Conservation (phyloP, 176 grass and related monocot genomes). For the Otatea glauca region DNA sequence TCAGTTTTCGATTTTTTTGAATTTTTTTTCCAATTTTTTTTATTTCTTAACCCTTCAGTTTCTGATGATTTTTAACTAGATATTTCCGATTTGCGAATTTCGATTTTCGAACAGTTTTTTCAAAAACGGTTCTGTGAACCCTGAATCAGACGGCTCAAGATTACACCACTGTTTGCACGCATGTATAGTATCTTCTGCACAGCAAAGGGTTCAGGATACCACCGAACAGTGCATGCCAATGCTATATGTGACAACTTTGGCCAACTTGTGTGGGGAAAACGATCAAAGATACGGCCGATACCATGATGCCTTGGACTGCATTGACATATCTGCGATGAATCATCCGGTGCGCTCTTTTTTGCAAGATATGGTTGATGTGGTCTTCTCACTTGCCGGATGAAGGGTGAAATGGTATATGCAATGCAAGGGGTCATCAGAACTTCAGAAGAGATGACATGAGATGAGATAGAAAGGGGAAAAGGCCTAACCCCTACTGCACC, state of each 20-base stretch:
- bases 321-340: background rate
- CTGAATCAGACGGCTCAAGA: background rate
- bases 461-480: constrained; percentile 50
- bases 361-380: constrained; percentile 30
- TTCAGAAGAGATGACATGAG: background rate
- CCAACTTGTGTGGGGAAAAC: background rate
- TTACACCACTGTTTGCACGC: background rate
- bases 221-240: background rate
- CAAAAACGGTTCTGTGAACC: too few relatives aligned
- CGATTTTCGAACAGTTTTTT: too few relatives aligned
- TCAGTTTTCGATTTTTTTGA: too few relatives aligned
- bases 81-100: too few relatives aligned
- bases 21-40: too few relatives aligned
- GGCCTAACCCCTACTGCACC: background rate
- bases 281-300: background rate
- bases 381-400: background rate
- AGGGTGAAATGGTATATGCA: constrained; percentile 3
- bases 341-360: background rate
- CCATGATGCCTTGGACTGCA: constrained; percentile 3
- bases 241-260: background rate
- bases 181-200: background rate
- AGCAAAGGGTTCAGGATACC: background rate
- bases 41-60: too few relatives aligned
- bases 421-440: background rate
- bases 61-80: too few relatives aligned